A percentile compares a stretch with the other conserved stretches of the same genome.
phyloP scores from a whole-genome alignment of 2,329 filamentous ascomycete genomes.

The Fusarium sacchari region DNA sequence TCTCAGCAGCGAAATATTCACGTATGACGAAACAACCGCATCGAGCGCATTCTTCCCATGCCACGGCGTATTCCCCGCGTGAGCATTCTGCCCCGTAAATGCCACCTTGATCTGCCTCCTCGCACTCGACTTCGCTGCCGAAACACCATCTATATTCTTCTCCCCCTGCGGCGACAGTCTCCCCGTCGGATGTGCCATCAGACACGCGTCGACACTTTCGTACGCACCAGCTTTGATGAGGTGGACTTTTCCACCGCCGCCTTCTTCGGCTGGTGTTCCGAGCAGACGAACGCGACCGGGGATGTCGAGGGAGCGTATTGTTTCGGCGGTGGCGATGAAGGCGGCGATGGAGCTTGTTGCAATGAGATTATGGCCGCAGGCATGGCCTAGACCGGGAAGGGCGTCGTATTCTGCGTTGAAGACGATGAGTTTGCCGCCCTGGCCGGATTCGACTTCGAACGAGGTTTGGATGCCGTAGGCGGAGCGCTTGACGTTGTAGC shows the following conservation, averaged over 20 bases:
- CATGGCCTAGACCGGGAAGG: constrained; percentile 22
- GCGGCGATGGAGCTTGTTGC: constrained; percentile 28
- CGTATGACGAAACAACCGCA: constrained; percentile 61
- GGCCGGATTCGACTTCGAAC: constrained; percentile 26
- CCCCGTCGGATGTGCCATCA: constrained; percentile 45
- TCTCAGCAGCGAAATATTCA: constrained; percentile 60
- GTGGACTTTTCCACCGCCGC: constrained; percentile 61
- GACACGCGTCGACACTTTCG: constrained; percentile 45
- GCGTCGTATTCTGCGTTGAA: constrained; percentile 36
- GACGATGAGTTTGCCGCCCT: constrained; percentile 15
- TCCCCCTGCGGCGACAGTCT: not conserved
- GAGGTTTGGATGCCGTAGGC: constrained; percentile 20
- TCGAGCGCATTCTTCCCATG: constrained; percentile 69
- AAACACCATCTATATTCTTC: constrained; percentile 44
- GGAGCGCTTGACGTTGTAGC: constrained; percentile 11
- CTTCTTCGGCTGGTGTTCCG: constrained; percentile 65
- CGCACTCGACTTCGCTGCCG: constrained; percentile 58
- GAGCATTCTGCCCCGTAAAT: constrained; percentile 65
- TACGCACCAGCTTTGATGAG: constrained; percentile 58
- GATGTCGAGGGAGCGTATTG: not conserved
- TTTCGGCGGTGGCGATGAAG: constrained; percentile 27
- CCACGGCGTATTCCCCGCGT: constrained; percentile 68
- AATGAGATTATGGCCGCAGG: constrained; percentile 31
- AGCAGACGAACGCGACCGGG: constrained; percentile 11
- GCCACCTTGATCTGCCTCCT: constrained; percentile 62